Evolutionary conservation across 768 basidiomycete genomes (phyloP), one percentile per base, ranked within the genome.

Genomic region (Boletellus emodensis): DNA sequence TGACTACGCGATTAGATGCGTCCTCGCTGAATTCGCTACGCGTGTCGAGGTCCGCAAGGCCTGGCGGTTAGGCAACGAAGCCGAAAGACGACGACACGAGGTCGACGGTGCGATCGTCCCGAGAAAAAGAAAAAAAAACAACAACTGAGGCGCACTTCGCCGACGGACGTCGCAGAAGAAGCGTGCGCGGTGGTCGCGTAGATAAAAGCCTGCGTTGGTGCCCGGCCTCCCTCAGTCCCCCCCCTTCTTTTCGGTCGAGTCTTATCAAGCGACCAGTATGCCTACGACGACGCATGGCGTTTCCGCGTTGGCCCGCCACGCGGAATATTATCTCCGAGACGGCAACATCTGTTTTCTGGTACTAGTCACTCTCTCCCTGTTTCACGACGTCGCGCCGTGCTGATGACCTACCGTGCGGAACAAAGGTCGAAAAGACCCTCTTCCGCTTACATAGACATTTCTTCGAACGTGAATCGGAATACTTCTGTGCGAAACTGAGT

Each of bases 291-390:
- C 8, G 30, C 46, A 32, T 0, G 58, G 63, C 0, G 50, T 73
- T 0, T 47, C 41, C 0, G 26, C 64, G 2, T 53, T 70, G 34
- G 56, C 50, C 32, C 51, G 54, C 18, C 63, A 71, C 36, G 53
- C 61, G 0, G 61, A 72, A 0, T 86, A 80, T 51, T 85, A 81
- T 46, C 60, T 86, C 11, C 62, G 68, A 0, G 76, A 76, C 1
- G 85, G 77, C 0, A 83, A 84, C 56, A 55, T 84, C 0, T 72
- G 71, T 3, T 75, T 85, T 49, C 46, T 81, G 24, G 84, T 84
- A 54, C 47, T n/a, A n/a, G 77, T 61, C 1, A n/a, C 28, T 6
- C 4, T 24, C 17, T 7, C 11, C 26, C 5, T 3, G 41, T 37
- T 4, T 22, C 6, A 26, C 26, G 26, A 8, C 39, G 24, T 44